Evolutionary conservation across 2,329 filamentous ascomycete species (phyloP).

Genomic region (Metarhizium anisopliae): DNA sequence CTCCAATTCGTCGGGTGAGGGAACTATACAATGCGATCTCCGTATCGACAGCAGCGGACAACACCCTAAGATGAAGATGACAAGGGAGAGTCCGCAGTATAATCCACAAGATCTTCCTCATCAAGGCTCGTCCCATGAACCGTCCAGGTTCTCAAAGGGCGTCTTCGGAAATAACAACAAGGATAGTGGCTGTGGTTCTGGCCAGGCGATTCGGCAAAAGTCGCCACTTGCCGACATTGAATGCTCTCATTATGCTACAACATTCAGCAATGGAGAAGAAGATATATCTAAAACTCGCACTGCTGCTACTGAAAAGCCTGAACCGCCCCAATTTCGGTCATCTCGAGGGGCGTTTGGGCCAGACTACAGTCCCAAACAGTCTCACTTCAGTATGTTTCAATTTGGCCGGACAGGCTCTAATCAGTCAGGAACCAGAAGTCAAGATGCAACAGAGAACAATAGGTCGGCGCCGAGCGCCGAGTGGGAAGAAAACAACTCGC

Average conservation of each 20-base stretch:
- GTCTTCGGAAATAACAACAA: slow-evolving; percentile 1
- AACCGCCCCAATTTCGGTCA: not conserved
- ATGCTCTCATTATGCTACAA: not conserved
- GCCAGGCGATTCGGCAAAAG: not conserved
- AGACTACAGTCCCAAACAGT: not conserved
- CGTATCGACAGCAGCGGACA: not conserved
- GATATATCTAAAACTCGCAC: not conserved
- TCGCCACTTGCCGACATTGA: slow-evolving; percentile 1
- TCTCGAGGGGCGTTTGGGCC: slow-evolving; percentile 4
- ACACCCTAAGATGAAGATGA: not conserved
- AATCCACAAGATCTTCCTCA: not conserved
- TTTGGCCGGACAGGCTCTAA: not conserved
- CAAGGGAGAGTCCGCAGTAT: not conserved
- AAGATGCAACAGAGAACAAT: not conserved
- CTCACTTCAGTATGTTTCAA: slow-evolving; percentile 1
- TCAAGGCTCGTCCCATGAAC: not conserved
- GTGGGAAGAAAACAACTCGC: not conserved
- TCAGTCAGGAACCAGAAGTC: not conserved
- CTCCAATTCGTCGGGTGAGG: not conserved
- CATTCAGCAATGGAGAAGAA: not conserved
- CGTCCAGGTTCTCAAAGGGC: not conserved
- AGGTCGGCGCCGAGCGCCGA: not conserved
- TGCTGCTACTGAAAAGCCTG: not conserved
- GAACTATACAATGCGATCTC: not conserved
- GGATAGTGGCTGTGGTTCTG: not conserved